Percentiles rank a stretch among this genome's conserved stretches.
Evolutionary conservation across 352 stramenopile species (phyloP).

Genomic region (Phytophthora sp.): DNA sequence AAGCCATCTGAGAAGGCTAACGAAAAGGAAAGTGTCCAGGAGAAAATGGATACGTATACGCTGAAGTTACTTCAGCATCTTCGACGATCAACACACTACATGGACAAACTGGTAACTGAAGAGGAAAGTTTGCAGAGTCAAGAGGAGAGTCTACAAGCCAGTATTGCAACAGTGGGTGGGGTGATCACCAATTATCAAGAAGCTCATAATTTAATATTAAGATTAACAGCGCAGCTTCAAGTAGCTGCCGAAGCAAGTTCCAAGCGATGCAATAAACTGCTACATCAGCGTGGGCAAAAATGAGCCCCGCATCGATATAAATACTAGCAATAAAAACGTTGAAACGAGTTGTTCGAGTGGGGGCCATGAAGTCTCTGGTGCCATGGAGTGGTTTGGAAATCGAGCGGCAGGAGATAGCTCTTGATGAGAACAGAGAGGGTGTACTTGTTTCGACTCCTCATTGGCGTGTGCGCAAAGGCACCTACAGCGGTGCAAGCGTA

Average conservation of each 20-base stretch:
- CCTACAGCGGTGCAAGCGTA: constrained; percentile 27
- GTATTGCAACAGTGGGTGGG: constrained; percentile 26
- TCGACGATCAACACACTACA: constrained; percentile 57
- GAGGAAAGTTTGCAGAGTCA: constrained; percentile 54
- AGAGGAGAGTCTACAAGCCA: constrained; percentile 45
- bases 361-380: constrained; percentile 19
- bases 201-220: constrained; percentile 44
- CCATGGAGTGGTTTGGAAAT: constrained; percentile 33
- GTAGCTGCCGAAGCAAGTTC: constrained; percentile 37
- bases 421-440: constrained; percentile 12
- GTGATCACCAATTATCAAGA: constrained; percentile 45
- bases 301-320: constrained; percentile 21
- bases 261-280: constrained; percentile 31
- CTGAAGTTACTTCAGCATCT: constrained; percentile 78
- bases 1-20: constrained; percentile 18
- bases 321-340: constrained; percentile 10
- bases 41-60: constrained; percentile 50
- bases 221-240: constrained; percentile 48
- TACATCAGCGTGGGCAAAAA: constrained; percentile 24
- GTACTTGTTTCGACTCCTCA: constrained; percentile 38
- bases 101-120: constrained; percentile 64
- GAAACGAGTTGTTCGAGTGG: not conserved
- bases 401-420: constrained; percentile 18
- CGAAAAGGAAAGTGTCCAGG: constrained; percentile 37
- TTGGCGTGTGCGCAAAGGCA: constrained; percentile 44